Base-by-base conservation (phyloP, 23 red algal genomes). In the Rhodosorus marinus region DNA sequence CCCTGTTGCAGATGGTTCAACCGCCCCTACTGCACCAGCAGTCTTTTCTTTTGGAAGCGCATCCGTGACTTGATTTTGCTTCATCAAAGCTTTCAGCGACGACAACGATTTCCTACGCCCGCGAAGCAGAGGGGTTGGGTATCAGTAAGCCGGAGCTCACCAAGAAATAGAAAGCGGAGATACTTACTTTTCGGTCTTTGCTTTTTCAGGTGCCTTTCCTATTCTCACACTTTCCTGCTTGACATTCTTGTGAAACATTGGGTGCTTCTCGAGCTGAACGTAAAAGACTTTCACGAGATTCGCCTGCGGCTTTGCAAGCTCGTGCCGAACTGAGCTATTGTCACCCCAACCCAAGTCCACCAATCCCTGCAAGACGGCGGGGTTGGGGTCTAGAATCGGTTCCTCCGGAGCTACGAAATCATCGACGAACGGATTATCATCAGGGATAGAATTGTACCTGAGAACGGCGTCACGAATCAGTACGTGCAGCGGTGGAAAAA, bases 271-370 rank as follows among this genome's bases (percentile, higher is more conserved):
- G 25, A 93, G 69, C 54, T 93, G 86, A 14, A 50, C 35, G 46
- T 93, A 93, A 55, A 93, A 93, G 1, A 82, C 86, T 47, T 77
- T 71, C 33, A 83, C 86, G 54, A 93, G 64, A 26, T 69, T 82
- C 6, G 68, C 70, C 25, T 74, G 70, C n/a, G 47, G 47, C n/a
- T 56, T 59, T 0, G 55, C 67, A 4, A 93, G 76, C 24, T 66
- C 70, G 8, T 33, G 29, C 2, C 38, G 31, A 45, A 93, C 55
- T 14, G 67, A 50, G 30, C 61, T 54, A 4, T 64, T 55, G 54
- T 93, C 86, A 25, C 86, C 86, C 76, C 75, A 82, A 21, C 86
- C 86, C 11, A 93, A 58, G 29, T 82, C 86, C 24, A 82, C 74
- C 2, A 93, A 61, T 21, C 54, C 55, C 2, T 67, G 69, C 36